Evolutionary conservation across 2,329 filamentous ascomycete species (phyloP), one percentile per base, ranked within the genome.

Genomic region (Talaromyces sp.): DNA sequence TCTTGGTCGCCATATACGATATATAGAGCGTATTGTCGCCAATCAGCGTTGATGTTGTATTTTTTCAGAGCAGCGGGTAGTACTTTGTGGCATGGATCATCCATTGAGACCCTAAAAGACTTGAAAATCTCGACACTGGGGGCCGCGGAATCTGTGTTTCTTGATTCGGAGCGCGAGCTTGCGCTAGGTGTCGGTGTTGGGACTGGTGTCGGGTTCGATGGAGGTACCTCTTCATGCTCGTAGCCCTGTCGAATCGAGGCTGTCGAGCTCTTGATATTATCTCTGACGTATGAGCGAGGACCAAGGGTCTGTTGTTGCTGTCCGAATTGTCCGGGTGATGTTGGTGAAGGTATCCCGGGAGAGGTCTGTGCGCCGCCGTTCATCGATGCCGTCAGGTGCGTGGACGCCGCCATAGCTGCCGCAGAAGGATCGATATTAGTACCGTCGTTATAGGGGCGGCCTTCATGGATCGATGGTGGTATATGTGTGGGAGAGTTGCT

Each of bases 1-100:
- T 99, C 95, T 77, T 98, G 92, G 71, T 98, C 93, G n/a, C 95
- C 95, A 70, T 97, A 96, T 3, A 99, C 95, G 74, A 99, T 99
- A 73, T 98, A 99, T 35, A 99, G 81, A 0, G 95, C 93, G 73
- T 99, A 99, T 72, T 98, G 92, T 69, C 96, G 91, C 90, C 93
- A 97, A 58, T 96, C 93, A 23, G 93, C 93, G 68, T 96, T 93
- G 80, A 99, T 99, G 73, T 98, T 95, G 79, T 99, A 99, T 75
- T 97, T 96, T 75, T 96, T 96, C 18, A 99, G 84, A 2, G 95
- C 95, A 16, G 96, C 95, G 1, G 95, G 95, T 1, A 99, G 83
- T 31, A 99, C 95, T 75, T 97, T 97, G 80, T 96, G 90, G 79
- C 95, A 99, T 2, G 95, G 95, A 72, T 99, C 95, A 69, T 99